A percentile compares a stretch with the other conserved stretches of the same genome.
These are phyloP conservation scores for Rhodotorula toruloides DNA, from an alignment of 768 basidiomycete genomes.

Conservation along the genomic window DNA sequence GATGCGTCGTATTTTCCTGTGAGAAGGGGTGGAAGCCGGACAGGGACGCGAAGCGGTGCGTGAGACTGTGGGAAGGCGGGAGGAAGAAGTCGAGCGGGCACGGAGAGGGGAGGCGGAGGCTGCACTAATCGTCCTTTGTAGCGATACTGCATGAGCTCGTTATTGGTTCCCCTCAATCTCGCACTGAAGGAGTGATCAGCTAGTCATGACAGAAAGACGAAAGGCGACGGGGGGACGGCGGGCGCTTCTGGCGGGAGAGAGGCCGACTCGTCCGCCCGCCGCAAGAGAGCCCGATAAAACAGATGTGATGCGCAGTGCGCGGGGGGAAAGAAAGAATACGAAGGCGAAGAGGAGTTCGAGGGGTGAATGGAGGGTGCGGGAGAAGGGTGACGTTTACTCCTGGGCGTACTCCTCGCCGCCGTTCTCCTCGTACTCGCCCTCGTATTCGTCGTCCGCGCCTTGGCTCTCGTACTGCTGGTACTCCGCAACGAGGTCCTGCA, in stretches of 20 bases:
- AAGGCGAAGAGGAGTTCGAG: constrained; percentile 43
- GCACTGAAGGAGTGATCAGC: too few species aligned
- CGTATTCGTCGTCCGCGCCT: too few species aligned
- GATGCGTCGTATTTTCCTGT: constrained; percentile 17
- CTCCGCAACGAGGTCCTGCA: constrained; percentile 34
- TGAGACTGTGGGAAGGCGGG: neutral
- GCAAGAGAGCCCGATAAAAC: too few species aligned
- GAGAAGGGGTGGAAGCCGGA: neutral
- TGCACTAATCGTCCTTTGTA: constrained; percentile 1
- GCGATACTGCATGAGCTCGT: too few species aligned
- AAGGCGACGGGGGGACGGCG: too few species aligned
- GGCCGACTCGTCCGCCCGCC: too few species aligned
- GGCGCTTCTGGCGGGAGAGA: too few species aligned
- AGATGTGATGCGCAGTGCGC: neutral
- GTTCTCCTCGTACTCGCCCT: too few species aligned
- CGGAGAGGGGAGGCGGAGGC: too few species aligned
- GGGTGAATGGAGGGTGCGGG: neutral
- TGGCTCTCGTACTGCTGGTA: constrained; percentile 47
- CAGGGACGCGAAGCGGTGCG: neutral
- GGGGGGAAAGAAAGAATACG: neutral
- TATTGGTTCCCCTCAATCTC: too few species aligned
- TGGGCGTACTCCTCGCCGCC: constrained; percentile 35
- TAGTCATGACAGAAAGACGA: too few species aligned
- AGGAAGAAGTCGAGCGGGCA: neutral
- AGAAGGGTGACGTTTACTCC: constrained; percentile 1